Conservation (phyloP, 2,329 filamentous ascomycete species). For the Fusarium albosuccineum region DNA sequence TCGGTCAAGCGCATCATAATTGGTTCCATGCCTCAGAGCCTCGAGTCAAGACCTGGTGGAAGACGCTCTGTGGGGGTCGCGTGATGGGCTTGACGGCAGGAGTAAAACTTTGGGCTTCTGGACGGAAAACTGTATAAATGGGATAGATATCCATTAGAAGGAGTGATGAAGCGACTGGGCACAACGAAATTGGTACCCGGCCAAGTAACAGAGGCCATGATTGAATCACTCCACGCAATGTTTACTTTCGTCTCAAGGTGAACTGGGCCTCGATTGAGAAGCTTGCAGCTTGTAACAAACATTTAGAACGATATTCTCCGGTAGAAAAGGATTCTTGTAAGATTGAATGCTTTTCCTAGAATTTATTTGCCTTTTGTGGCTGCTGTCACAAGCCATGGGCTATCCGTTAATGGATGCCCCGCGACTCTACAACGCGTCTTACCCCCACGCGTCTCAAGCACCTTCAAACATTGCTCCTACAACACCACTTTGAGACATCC, state of each 20-base stretch:
- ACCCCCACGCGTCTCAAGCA: slow-evolving; percentile 40
- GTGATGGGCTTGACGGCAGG: no score
- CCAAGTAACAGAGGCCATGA: background rate
- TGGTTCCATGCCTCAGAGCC: no score
- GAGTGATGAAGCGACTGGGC: background rate
- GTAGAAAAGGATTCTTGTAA: no score
- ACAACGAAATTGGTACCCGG: slow-evolving; percentile 9
- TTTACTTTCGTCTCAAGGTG: background rate
- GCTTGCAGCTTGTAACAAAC: no score
- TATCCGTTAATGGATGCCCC: slow-evolving; percentile 37
- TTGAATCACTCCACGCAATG: background rate
- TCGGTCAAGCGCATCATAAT: no score
- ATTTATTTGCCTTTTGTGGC: no score
- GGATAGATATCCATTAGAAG: background rate
- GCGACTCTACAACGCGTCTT: slow-evolving; percentile 43
- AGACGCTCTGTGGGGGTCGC: no score
- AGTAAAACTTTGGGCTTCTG: no score
- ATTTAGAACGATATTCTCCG: no score
- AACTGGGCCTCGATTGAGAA: background rate
- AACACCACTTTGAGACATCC: slow-evolving; percentile 30
- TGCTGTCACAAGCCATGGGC: background rate
- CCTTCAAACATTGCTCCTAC: slow-evolving; percentile 40
- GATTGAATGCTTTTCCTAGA: background rate
- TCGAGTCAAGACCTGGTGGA: no score
- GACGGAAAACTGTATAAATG: background rate